Base-by-base conservation (phyloP, 164 flowering plant species). In the Annona squamosa region DNA sequence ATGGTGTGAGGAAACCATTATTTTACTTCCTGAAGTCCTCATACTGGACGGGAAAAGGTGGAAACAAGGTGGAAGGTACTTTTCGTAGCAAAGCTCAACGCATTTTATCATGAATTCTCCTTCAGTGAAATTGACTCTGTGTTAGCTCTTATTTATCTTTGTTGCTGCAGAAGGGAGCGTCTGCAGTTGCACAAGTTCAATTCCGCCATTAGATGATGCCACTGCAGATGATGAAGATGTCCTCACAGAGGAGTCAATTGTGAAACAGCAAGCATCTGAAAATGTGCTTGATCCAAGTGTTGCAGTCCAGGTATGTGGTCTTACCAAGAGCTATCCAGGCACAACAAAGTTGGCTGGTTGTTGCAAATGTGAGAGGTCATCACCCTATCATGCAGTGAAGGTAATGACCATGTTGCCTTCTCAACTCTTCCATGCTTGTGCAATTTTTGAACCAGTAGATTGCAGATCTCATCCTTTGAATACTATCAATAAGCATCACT, bases 31-130 rank as follows among this genome's bases (percentile, higher is more conserved):
- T 92, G 73, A 87, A 77, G 48, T 96, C 94, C 67, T 85, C 90
- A 47, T 96, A 96, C 79, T 96, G 98, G 99, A 86, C 86, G 63
- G 97, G 98, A 72, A 90, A 71, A 82, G 97, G 96, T 75, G 97
- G 93, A 83, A 80, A 74, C 84, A 87, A 83, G 71, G 83, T 79
- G 69, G 80, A 82, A 91, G 98, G 97, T 96, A 84, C 73, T 26
- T 65, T 63, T 77, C n/a, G 43, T 64, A 72, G 64, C 59, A 12
- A n/a, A 67, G 57, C 52, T 73, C 42, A 48, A 71, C 2, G 48
- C 56, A 56, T 71, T 46, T 61, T 16, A 18, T 19, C 18, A 13
- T 62, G 26, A 67, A 67, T 67, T 19, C n/a, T 67, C 62, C 42
- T 26, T 26, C 75, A 37, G 16, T 67, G 72, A 70, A 45, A 18